Evolutionary conservation across 352 stramenopile genomes (phyloP).

Genomic region (Thraustotheca clavata): DNA sequence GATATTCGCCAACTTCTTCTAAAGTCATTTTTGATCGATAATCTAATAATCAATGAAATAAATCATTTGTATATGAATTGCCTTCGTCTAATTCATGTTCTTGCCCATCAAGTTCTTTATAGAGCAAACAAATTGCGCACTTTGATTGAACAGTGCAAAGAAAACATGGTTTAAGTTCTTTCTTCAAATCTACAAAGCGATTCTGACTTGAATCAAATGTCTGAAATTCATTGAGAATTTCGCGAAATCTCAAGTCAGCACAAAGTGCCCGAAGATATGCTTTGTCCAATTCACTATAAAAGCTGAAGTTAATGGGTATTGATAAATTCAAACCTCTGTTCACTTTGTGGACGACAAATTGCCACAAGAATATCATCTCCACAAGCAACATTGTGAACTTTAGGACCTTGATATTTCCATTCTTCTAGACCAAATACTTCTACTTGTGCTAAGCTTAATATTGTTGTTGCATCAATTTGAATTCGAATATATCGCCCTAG

Average conservation of each 20-base stretch:
- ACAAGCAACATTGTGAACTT: conserved; percentile 46
- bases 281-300: conserved; percentile 34
- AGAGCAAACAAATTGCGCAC: conserved; percentile 31
- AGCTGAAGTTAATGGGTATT: background rate
- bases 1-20: background rate
- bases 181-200: conserved; percentile 9
- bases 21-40: background rate
- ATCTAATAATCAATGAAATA: conserved; percentile 6
- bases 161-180: conserved; percentile 18
- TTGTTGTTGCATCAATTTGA: conserved; percentile 47
- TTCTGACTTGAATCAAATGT: conserved; percentile 49
- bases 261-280: conserved; percentile 46
- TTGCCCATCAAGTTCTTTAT: background rate
- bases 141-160: conserved; percentile 27
- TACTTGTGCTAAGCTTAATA: conserved; percentile 42
- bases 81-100: background rate
- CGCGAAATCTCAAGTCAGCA: conserved; percentile 36
- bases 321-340: conserved; percentile 21
- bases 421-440: conserved; percentile 38
- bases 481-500: conserved; percentile 38
- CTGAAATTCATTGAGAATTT: conserved; percentile 49
- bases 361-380: conserved; percentile 44
- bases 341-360: conserved; percentile 40
- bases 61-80: background rate
- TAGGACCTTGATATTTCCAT: conserved; percentile 42